Evolutionary conservation across 2,329 filamentous ascomycete genomes (phyloP).

Genomic region (Xenoacremonium recifei): DNA sequence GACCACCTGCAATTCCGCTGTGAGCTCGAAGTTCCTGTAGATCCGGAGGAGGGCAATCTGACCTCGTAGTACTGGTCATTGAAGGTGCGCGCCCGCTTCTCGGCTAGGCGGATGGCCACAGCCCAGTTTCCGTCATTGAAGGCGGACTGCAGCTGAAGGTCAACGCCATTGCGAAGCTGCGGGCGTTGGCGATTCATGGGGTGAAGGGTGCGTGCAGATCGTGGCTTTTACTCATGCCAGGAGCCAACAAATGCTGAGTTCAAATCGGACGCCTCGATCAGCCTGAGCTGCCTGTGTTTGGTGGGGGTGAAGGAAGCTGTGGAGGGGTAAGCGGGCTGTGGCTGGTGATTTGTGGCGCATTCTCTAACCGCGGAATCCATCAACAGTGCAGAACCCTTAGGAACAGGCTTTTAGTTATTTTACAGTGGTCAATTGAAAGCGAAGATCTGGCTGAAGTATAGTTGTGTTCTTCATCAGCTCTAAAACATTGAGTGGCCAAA

Average conservation of each 20-base stretch:
- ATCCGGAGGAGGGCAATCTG: slow-evolving; percentile 12
- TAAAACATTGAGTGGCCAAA: no score
- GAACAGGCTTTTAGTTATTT: no score
- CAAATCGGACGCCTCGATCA: no score
- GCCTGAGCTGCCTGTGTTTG: slow-evolving; percentile 1
- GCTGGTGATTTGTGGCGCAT: slow-evolving; percentile 10
- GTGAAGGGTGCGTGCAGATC: no score
- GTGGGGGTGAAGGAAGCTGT: slow-evolving; percentile 16
- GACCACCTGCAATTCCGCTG: slow-evolving; percentile 34
- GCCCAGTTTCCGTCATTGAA: slow-evolving; percentile 56
- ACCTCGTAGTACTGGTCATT: slow-evolving; percentile 59
- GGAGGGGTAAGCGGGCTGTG: slow-evolving; percentile 11
- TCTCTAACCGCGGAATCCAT: slow-evolving; percentile 9
- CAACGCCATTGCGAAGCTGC: slow-evolving; percentile 48
- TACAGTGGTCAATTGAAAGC: no score
- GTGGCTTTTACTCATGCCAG: no score
- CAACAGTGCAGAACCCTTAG: no score
- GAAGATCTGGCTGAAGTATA: no score
- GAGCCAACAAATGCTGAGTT: no score
- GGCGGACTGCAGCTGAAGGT: slow-evolving; percentile 54
- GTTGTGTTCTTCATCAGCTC: no score
- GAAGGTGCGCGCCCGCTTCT: slow-evolving; percentile 46
- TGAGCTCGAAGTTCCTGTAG: slow-evolving; percentile 5
- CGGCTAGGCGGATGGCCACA: slow-evolving; percentile 49
- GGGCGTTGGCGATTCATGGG: slow-evolving; percentile 35